phyloP scores from a whole-genome alignment of 1,284 basidiomycete species.

The Boletus sp. region DNA sequence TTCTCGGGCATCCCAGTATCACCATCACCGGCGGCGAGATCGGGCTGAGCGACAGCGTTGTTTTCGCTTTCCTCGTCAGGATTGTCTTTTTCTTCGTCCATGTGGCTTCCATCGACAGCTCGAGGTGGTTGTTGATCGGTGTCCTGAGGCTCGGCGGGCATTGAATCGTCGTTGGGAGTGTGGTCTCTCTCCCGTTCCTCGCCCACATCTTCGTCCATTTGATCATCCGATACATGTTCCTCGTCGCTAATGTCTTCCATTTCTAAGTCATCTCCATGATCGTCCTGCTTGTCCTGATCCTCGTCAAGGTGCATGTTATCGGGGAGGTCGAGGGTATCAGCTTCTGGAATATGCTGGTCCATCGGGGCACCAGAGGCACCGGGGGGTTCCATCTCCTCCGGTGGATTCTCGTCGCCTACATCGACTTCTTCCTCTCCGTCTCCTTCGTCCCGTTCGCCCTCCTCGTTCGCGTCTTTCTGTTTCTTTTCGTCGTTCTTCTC shows the following conservation, averaged over 20 bases:
- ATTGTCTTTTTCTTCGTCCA: slow-evolving; percentile 29
- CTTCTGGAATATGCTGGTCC: slow-evolving; percentile 72
- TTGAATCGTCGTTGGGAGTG: slow-evolving; percentile 20
- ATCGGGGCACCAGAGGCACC: slow-evolving; percentile 62
- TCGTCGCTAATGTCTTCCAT: slow-evolving; percentile 45
- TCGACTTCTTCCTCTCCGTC: slow-evolving; percentile 37
- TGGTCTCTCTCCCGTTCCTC: slow-evolving; percentile 28
- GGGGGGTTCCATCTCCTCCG: slow-evolving; percentile 37
- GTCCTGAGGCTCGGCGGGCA: slow-evolving; percentile 17
- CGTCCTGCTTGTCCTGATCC: slow-evolving; percentile 37
- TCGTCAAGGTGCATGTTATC: slow-evolving; percentile 75
- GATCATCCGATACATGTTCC: slow-evolving; percentile 37
- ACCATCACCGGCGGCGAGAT: slow-evolving; percentile 39
- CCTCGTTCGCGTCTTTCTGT: slow-evolving; percentile 35
- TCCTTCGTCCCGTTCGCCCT: slow-evolving; percentile 36
- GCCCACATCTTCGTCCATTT: slow-evolving; percentile 38
- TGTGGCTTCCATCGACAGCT: slow-evolving; percentile 15
- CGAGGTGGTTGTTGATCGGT: slow-evolving; percentile 19
- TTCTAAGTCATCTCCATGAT: slow-evolving; percentile 33
- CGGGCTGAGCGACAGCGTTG: slow-evolving; percentile 40
- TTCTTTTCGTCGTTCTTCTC: slow-evolving; percentile 37
- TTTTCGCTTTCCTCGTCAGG: slow-evolving; percentile 29
- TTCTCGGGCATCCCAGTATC: slow-evolving; percentile 23
- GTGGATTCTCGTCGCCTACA: slow-evolving; percentile 24
- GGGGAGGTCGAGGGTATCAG: slow-evolving; percentile 79